Evolutionary conservation across 768 basidiomycete genomes (phyloP).

Genomic region (Agaricus subrufescens): DNA sequence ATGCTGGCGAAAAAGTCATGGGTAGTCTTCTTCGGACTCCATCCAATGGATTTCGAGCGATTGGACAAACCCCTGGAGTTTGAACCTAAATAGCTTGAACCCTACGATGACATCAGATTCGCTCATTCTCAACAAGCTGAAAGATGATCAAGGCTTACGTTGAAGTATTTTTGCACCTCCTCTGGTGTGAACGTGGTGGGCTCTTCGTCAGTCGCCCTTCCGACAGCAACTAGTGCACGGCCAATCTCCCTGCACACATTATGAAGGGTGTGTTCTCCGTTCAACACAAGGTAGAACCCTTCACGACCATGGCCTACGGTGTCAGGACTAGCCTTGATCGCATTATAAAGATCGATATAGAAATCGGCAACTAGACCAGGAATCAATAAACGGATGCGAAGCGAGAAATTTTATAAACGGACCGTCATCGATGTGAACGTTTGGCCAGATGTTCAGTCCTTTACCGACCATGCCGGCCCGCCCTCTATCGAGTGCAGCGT

Average conservation of each 20-base stretch:
- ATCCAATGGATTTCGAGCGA: constrained; percentile 40
- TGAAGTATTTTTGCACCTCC: constrained; percentile 36
- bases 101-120: constrained; percentile 2
- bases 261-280: constrained; percentile 37
- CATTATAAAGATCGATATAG: constrained; percentile 37
- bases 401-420: not conserved
- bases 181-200: constrained; percentile 44
- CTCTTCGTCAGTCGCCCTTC: constrained; percentile 28
- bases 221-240: constrained; percentile 30
- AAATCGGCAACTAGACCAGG: constrained; percentile 36
- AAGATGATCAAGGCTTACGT: constrained; percentile 14
- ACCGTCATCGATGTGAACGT: constrained; percentile 54
- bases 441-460: constrained; percentile 50
- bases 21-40: constrained; percentile 45
- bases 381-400: not conserved
- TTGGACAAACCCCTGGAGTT: constrained; percentile 43
- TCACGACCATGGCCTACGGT: constrained; percentile 35
- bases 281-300: constrained; percentile 48
- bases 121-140: not conserved
- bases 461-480: constrained; percentile 47
- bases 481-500: constrained; percentile 34
- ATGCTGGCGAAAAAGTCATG: constrained; percentile 48
- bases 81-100: constrained; percentile 13
- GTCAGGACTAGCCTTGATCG: constrained; percentile 19
- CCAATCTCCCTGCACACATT: constrained; percentile 34